Base-by-base conservation (phyloP, 2,329 filamentous ascomycete genomes). In the Calonectria montana region DNA sequence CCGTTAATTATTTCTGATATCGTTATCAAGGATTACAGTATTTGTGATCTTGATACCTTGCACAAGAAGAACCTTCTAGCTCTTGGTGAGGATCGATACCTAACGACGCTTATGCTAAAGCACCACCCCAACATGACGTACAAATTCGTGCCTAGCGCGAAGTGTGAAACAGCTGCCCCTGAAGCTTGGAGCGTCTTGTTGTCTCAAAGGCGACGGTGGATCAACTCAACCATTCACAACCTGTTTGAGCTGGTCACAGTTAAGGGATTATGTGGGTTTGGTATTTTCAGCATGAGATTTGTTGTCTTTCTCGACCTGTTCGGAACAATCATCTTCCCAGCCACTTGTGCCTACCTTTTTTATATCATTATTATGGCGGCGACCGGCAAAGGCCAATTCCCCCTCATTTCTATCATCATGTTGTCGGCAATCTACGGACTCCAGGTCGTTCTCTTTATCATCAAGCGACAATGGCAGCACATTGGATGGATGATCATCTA, bases 401-500 rank as follows among this genome's bases (percentile, higher is more conserved):
- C 96, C 0, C 81, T 94, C 67, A 94, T 98, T 77, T 97, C 97
- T 0, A 91, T 99, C 75, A 89, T 94, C 80, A 96, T 99, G 88
- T 85, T 99, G 81, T 95, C 93, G 25, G 94, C 91, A 71, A 94
- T 98, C 18, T 99, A 99, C 80, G 97, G 97, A 88, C 91, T 99
- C 3, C 97, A 99, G 82, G 96, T 96, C 2, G 85, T 98, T 72
- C 97, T 98, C 80, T 99, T 99, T 86, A 95, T 98, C 78, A 88
- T 98, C 79, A 98, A 97, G 87, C 90, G 97, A 61, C 95, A 98
- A 84, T 99, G 97, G 97, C 96, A 99, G 83, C 96, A 98, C 81
- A 91, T 98, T 73, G 97, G 97, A 77, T 99, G 97, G 97, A 98
- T 99, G 96, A 93, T 99, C 75, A 98, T 99, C 82, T 99, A 99